Conservation (phyloP, 495 filamentous ascomycete genomes). For the Glutinoglossum americanum region DNA sequence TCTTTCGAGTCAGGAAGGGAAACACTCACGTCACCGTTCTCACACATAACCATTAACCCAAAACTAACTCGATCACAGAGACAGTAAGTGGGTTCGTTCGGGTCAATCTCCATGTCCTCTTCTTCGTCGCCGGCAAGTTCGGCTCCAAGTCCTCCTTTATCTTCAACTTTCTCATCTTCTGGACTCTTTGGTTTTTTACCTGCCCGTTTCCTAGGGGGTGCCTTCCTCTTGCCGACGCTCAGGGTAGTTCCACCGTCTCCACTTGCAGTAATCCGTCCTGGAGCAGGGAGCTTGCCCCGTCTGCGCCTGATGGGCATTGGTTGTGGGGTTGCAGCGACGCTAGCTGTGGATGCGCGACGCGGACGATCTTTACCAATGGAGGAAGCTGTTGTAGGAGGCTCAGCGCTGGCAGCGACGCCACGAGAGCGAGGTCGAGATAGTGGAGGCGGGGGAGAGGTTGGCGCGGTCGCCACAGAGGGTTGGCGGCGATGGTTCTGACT, state of each 20-base stretch:
- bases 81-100: constrained; percentile 76
- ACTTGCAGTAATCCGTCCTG: constrained; percentile 41
- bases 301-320: constrained; percentile 15
- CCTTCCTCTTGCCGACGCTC: constrained; percentile 59
- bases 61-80: constrained; percentile 80
- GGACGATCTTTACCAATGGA: constrained; percentile 15
- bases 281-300: constrained; percentile 46
- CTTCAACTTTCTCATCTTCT: constrained; percentile 11
- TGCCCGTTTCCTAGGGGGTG: constrained; percentile 44
- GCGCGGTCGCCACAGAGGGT: constrained; percentile 16
- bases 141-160: not conserved
- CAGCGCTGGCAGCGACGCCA: not conserved
- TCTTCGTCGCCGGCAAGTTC: constrained; percentile 19
- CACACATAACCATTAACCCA: constrained; percentile 88
- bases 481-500: constrained; percentile 2
- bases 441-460: constrained; percentile 13
- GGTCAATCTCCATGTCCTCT: constrained; percentile 60
- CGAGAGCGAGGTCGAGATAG: constrained; percentile 24
- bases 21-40: constrained; percentile 61
- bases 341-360: constrained; percentile 22
- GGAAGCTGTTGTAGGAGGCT: constrained; percentile 9
- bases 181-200: constrained; percentile 28
- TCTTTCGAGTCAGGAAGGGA: not conserved
- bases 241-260: constrained; percentile 52
- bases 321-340: constrained; percentile 23